Evolutionary conservation across 805 yeast genomes (phyloP).

Genomic region (Hanseniaspora occidentalis): DNA sequence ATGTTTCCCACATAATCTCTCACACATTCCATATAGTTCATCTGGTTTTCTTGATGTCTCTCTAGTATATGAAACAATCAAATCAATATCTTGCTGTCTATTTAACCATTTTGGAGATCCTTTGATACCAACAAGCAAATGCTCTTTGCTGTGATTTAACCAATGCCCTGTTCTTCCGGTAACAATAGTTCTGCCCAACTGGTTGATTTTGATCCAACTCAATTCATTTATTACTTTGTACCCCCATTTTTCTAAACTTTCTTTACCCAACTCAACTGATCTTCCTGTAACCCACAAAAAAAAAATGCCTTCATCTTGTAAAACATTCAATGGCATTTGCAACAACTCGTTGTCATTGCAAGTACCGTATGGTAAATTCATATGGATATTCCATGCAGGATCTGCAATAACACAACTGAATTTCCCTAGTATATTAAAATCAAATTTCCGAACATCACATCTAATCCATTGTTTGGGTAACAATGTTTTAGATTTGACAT

Average conservation of each 20-base stretch:
- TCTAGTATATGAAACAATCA: conserved; percentile 70
- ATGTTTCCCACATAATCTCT: conserved; percentile 66
- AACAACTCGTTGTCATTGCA: conserved; percentile 67
- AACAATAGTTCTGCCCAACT: conserved; percentile 74
- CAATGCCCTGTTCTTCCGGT: conserved; percentile 97
- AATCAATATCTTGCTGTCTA: conserved; percentile 55
- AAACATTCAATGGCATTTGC: conserved; percentile 46
- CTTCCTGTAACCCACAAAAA: conserved; percentile 94
- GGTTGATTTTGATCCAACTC: conserved; percentile 87
- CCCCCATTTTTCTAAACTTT: conserved; percentile 72
- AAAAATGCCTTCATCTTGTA: conserved; percentile 77
- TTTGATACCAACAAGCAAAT: conserved; percentile 71
- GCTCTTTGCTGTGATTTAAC: conserved; percentile 93
- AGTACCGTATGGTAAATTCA: conserved; percentile 68
- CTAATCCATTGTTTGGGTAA: conserved; percentile 74
- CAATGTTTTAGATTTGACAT: conserved; percentile 18
- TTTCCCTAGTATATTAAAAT: conserved; percentile 61
- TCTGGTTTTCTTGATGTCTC: conserved; percentile 90
- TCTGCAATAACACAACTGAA: conserved; percentile 81
- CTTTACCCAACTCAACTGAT: conserved; percentile 78
- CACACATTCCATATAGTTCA: conserved; percentile 76
- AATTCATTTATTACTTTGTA: conserved; percentile 66
- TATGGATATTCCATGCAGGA: conserved; percentile 96
- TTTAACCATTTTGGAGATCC: conserved; percentile 69
- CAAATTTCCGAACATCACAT: conserved; percentile 68